A percentile compares a stretch with the other conserved stretches of the same genome.
Conservation (phyloP, 257 asterid genomes). For the Plantago major region DNA sequence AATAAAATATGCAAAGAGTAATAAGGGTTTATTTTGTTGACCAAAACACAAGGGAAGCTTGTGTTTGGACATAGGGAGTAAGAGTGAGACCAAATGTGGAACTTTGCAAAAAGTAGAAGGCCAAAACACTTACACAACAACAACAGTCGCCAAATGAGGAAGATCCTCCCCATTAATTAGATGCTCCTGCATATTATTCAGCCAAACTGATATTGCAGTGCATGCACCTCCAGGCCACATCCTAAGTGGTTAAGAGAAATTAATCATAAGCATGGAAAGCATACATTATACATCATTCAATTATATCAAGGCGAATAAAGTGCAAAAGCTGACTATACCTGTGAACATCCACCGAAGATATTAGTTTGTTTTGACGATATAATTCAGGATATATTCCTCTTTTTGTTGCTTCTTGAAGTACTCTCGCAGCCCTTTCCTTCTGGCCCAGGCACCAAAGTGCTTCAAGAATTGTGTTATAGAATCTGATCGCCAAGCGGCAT, state of each 20-base stretch:
- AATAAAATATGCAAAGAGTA: too few species aligned
- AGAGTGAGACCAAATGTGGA: too few species aligned
- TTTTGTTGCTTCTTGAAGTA: slow-evolving; percentile 80
- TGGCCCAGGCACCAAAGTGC: slow-evolving; percentile 98
- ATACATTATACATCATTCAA: slow-evolving; percentile 4
- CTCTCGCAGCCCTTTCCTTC: slow-evolving; percentile 92
- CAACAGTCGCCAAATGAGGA: slow-evolving; percentile 73
- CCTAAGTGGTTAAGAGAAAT: slow-evolving; percentile 36
- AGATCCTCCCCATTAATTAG: slow-evolving; percentile 55
- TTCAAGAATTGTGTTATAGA: slow-evolving; percentile 72
- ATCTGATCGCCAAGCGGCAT: slow-evolving; percentile 74
- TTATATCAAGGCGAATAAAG: not conserved
- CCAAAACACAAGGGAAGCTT: too few species aligned
- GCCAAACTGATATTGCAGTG: slow-evolving; percentile 78
- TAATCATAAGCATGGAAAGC: slow-evolving; percentile 13
- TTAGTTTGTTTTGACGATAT: slow-evolving; percentile 66
- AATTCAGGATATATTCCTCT: slow-evolving; percentile 84
- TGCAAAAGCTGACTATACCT: slow-evolving; percentile 38
- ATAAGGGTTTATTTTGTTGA: too few species aligned
- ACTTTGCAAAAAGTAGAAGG: slow-evolving; percentile 8
- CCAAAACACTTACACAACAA: slow-evolving; percentile 69
- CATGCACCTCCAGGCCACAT: slow-evolving; percentile 98
- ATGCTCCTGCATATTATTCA: slow-evolving; percentile 59
- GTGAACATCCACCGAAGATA: slow-evolving; percentile 93
- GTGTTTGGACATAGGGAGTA: too few species aligned